Evolutionary conservation across 495 filamentous ascomycete genomes (phyloP).

Genomic region (Hypoxylon crocopeplum): DNA sequence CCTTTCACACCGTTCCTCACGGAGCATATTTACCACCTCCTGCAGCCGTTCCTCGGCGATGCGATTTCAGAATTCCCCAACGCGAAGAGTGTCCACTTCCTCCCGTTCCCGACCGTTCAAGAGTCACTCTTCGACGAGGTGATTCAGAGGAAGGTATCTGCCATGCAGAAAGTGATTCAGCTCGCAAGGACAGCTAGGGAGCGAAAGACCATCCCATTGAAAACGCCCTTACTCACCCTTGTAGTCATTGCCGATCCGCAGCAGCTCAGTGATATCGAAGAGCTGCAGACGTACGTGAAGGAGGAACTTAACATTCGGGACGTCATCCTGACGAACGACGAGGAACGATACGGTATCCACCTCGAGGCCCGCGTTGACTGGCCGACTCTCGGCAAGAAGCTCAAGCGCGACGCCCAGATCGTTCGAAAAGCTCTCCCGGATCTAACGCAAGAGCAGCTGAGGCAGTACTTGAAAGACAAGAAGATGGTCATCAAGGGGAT

Average conservation of each 20-base stretch:
- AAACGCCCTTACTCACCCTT: conserved; percentile 88
- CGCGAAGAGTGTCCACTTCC: conserved; percentile 87
- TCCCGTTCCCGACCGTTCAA: conserved; percentile 85
- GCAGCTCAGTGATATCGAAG: conserved; percentile 86
- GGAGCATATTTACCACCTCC: conserved; percentile 87
- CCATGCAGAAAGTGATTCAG: conserved; percentile 97
- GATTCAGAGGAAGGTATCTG: conserved; percentile 82
- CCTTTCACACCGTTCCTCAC: conserved; percentile 97
- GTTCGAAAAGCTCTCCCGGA: conserved; percentile 89
- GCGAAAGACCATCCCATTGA: conserved; percentile 80
- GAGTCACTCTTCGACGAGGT: conserved; percentile 86
- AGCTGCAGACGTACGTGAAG: conserved; percentile 81
- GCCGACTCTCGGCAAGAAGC: conserved; percentile 93
- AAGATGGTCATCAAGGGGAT: conserved; percentile 85
- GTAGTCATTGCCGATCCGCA: conserved; percentile 83
- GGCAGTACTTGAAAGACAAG: conserved; percentile 68
- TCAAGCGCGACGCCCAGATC: conserved; percentile 85
- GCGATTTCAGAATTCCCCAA: conserved; percentile 74
- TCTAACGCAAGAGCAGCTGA: conserved; percentile 78
- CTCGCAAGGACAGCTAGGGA: conserved; percentile 85
- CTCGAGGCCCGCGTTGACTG: conserved; percentile 90
- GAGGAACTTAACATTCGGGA: conserved; percentile 92
- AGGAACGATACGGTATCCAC: conserved; percentile 88
- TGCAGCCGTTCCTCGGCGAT: conserved; percentile 69
- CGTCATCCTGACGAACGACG: conserved; percentile 84